These are phyloP conservation scores for Zizania palustris DNA, from an alignment of 202 grass and related monocot species.

Conservation along the genomic window DNA sequence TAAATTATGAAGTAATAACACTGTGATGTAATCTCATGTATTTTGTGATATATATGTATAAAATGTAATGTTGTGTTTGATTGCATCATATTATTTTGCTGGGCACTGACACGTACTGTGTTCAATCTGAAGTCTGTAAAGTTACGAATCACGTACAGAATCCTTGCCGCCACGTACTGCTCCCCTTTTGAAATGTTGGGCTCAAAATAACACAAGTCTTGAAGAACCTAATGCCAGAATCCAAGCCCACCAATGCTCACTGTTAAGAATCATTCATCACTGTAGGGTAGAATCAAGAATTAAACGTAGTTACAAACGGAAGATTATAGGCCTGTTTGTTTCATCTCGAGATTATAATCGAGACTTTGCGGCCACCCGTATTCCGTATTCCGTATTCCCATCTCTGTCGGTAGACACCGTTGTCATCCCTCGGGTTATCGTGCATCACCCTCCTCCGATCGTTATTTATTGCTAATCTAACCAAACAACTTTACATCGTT, in stretches of 20 bases:
- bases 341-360: too few species aligned
- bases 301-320: constrained; percentile 20
- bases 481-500: too few species aligned
- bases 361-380: too few species aligned
- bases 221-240: constrained; percentile 48
- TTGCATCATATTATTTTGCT: constrained; percentile 18
- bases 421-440: too few species aligned
- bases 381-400: too few species aligned
- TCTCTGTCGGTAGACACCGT: too few species aligned
- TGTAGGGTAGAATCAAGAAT: constrained; percentile 28
- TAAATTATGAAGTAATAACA: constrained; percentile 27
- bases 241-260: constrained; percentile 35
- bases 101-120: background rate
- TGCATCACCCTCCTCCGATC: too few species aligned
- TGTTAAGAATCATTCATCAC: constrained; percentile 28
- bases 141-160: constrained; percentile 5
- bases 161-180: constrained; percentile 6
- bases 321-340: too few species aligned
- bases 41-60: constrained; percentile 34
- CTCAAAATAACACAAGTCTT: constrained; percentile 8
- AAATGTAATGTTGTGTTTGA: background rate
- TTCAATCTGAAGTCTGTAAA: constrained; percentile 5
- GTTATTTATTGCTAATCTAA: too few species aligned
- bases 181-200: constrained; percentile 5
- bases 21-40: constrained; percentile 36